phyloP scores from a whole-genome alignment of 2,329 filamentous ascomycete genomes.

The Penicillium italicum region DNA sequence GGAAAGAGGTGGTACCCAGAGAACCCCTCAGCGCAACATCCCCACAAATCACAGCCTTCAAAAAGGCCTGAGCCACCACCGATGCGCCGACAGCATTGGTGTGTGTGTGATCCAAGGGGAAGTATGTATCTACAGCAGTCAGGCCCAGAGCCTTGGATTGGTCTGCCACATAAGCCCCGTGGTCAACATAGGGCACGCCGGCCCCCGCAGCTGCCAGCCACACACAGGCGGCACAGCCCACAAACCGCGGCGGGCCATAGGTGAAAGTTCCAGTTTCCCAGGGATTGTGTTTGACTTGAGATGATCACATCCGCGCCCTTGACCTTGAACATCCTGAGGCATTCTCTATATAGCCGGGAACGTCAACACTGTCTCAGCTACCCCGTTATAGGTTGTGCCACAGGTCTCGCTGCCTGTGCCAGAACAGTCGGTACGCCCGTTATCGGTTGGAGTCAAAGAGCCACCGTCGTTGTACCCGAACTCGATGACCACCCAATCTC shows the following conservation, averaged over 20 bases:
- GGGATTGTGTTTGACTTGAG: conserved; percentile 56
- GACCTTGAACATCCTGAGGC: conserved; percentile 52
- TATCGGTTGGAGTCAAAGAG: conserved; percentile 53
- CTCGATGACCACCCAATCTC: conserved; percentile 67
- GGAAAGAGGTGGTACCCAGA: conserved; percentile 32
- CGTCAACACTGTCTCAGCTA: conserved; percentile 56
- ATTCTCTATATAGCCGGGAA: conserved; percentile 59
- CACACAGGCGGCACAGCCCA: conserved; percentile 56
- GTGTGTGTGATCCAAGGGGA: conserved; percentile 61
- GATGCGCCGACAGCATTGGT: conserved; percentile 56
- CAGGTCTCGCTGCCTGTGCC: conserved; percentile 55
- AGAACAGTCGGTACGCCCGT: conserved; percentile 58
- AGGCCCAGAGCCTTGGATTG: conserved; percentile 52
- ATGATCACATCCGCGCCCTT: conserved; percentile 62
- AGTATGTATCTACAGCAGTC: conserved; percentile 51
- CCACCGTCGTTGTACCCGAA: conserved; percentile 72
- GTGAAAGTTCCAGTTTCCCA: conserved; percentile 56
- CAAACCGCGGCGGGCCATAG: conserved; percentile 53
- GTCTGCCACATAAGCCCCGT: conserved; percentile 57
- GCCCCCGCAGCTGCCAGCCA: conserved; percentile 44
- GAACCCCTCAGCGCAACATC: conserved; percentile 42
- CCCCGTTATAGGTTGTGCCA: conserved; percentile 50
- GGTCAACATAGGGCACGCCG: conserved; percentile 57
- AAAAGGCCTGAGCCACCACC: conserved; percentile 55
- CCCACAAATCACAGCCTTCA: conserved; percentile 54